These are phyloP conservation scores for Aurinia saxatilis DNA, from an alignment of 345 rosid genomes.

Conservation along the genomic window DNA sequence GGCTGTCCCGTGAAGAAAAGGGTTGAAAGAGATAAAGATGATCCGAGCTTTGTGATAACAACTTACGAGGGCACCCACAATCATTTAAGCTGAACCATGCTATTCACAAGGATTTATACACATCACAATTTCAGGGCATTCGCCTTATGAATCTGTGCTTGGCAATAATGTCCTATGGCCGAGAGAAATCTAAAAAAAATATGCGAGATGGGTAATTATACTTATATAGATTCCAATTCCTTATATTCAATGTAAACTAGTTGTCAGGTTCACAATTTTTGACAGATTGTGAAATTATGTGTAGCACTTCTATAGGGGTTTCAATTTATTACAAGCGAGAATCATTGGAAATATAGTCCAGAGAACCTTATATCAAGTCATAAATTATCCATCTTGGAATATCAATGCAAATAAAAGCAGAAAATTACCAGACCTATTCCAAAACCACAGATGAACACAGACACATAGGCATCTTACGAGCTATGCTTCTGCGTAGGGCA, in stretches of 20 bases:
- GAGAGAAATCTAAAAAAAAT: neutral
- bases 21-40: constrained; percentile 77
- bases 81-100: constrained; percentile 35
- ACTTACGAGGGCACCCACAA: constrained; percentile 76
- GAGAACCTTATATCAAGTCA: neutral
- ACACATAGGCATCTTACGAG: neutral
- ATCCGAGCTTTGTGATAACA: constrained; percentile 67
- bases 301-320: neutral
- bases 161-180: neutral
- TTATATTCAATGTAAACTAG: constrained; percentile 1
- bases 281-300: neutral
- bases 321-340: neutral
- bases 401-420: neutral
- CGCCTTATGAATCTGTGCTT: neutral
- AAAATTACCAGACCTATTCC: neutral
- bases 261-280: constrained; percentile 1
- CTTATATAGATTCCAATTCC: neutral
- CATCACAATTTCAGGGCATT: neutral
- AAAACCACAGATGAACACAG: neutral
- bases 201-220: neutral
- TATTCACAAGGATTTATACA: neutral
- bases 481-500: neutral
- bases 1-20: constrained; percentile 90
- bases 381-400: neutral
- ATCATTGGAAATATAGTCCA: neutral